Percentiles rank a stretch among this genome's conserved stretches.
These are phyloP conservation scores for Pontederia crassipes DNA, from an alignment of 176 grass and related monocot genomes.

Conservation along the genomic window DNA sequence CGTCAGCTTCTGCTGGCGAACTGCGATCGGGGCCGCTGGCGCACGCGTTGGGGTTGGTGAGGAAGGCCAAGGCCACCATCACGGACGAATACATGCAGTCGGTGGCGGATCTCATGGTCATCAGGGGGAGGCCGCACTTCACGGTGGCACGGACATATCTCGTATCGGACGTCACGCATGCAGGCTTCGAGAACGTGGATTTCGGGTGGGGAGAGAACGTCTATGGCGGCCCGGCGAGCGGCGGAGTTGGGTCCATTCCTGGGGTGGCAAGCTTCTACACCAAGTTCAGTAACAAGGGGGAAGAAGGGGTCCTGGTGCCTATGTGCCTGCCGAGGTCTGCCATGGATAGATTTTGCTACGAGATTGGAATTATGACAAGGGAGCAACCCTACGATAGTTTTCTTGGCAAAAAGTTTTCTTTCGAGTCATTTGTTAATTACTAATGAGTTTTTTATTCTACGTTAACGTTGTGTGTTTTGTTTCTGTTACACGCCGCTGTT, in stretches of 20 bases:
- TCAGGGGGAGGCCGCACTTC: constrained; percentile 2
- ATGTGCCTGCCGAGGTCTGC: constrained; percentile 22
- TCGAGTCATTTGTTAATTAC: too few relatives aligned
- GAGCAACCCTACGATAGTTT: too few relatives aligned
- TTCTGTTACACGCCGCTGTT: too few relatives aligned
- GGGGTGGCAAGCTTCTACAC: constrained; percentile 19
- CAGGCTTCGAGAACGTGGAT: constrained; percentile 20
- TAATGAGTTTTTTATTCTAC: too few relatives aligned
- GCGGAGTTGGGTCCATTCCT: constrained; percentile 5
- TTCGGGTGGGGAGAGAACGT: constrained; percentile 26
- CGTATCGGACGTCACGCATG: constrained; percentile 24
- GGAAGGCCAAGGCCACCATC: constrained; percentile 12
- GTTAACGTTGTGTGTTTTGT: too few relatives aligned
- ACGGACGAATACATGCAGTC: constrained; percentile 27
- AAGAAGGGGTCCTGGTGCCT: constrained; percentile 25
- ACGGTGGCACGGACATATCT: constrained; percentile 21
- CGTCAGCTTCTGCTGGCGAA: not conserved
- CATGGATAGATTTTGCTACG: constrained; percentile 28
- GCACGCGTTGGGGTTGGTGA: constrained; percentile 22
- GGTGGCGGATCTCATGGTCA: constrained; percentile 13
- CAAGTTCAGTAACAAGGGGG: constrained; percentile 21
- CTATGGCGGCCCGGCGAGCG: constrained; percentile 22
- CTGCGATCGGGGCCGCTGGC: constrained; percentile 2
- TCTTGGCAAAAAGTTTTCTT: too few relatives aligned
- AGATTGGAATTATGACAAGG: not conserved